phyloP scores from a whole-genome alignment of 805 yeast genomes.

The Cyberlindnera mississippiensis region DNA sequence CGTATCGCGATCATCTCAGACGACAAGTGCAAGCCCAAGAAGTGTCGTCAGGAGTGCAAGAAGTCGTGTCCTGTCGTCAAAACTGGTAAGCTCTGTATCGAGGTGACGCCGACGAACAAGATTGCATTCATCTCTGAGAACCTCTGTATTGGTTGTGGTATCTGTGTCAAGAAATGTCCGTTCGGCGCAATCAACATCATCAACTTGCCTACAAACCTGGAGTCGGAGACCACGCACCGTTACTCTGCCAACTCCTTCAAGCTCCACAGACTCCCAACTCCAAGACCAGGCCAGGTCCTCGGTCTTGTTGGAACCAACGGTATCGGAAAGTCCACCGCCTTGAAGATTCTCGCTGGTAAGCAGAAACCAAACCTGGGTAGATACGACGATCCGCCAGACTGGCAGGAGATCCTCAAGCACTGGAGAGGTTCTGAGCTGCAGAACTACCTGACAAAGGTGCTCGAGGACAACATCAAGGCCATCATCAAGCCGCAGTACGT shows the following conservation, averaged over 20 bases:
- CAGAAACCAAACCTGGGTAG: constrained; percentile 95
- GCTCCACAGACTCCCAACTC: constrained; percentile 94
- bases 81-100: constrained; percentile 97
- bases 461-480: constrained; percentile 94
- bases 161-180: constrained; percentile 97
- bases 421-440: constrained; percentile 98
- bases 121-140: constrained; percentile 93
- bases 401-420: constrained; percentile 88
- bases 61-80: constrained; percentile 97
- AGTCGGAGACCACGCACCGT: constrained; percentile 89
- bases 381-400: constrained; percentile 94
- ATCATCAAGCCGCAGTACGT: constrained; percentile 98
- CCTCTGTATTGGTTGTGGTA: constrained; percentile 98
- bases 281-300: constrained; percentile 97
- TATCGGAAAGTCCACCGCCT: constrained; percentile 97
- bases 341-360: constrained; percentile 94
- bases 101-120: constrained; percentile 84
- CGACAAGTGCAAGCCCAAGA: constrained; percentile 96
- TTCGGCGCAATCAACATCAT: constrained; percentile 95
- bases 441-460: constrained; percentile 88
- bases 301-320: constrained; percentile 99
- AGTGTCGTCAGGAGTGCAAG: constrained; percentile 97
- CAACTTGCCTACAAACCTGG: constrained; percentile 94
- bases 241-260: constrained; percentile 98
- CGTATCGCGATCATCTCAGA: constrained; percentile 96